Evolutionary conservation across 1,284 basidiomycete genomes (phyloP), one percentile per base, ranked within the genome.

Genomic region (Inonotus obliquus): DNA sequence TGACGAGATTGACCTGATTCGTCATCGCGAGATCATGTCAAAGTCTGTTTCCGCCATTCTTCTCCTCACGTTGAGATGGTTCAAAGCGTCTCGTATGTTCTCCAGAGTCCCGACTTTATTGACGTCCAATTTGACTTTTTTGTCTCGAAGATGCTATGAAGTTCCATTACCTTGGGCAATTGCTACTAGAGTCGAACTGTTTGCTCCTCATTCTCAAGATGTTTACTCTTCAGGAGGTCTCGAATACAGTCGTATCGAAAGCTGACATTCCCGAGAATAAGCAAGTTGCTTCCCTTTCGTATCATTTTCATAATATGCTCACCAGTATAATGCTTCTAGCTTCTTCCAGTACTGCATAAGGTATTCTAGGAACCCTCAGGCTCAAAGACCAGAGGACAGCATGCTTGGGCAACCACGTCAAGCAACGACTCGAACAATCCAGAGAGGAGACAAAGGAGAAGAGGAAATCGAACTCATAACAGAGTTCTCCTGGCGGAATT

Each of bases 401-500:
- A 82, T 86, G 75, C 76, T 81, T 52, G 82, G 82, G 55, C 74
- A 83, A 9, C 73, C 82, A 44, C 78, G 84, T 35, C 83, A 87
- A 64, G 76, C 82, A 11, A 75, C 86, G 41, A 74, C 80, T 23
- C 83, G 84, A 65, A 75, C 77, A 27, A 81, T 78, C 37, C 77
- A 70, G 21, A 90, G 88, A 66, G 88, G 87, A 47, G 81, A 86
- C 68, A 83, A 78, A 68, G 82, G 83, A 27, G 87, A 92, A 58
- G 92, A 94, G 68, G 95, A 97, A 67, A 79, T 97, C 29, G 95
- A 98, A 69, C 79, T 97, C 69, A 81, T 98, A 60, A 91, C 88
- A 19, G 94, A 98, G 54, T 99, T 93, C 74, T 97, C 94, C 4
- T 99, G 96, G 95, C 80, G 97, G 59, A 99, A 99, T 76, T 98